phyloP scores from a whole-genome alignment of 768 basidiomycete genomes.

The Trametes gibbosa region DNA sequence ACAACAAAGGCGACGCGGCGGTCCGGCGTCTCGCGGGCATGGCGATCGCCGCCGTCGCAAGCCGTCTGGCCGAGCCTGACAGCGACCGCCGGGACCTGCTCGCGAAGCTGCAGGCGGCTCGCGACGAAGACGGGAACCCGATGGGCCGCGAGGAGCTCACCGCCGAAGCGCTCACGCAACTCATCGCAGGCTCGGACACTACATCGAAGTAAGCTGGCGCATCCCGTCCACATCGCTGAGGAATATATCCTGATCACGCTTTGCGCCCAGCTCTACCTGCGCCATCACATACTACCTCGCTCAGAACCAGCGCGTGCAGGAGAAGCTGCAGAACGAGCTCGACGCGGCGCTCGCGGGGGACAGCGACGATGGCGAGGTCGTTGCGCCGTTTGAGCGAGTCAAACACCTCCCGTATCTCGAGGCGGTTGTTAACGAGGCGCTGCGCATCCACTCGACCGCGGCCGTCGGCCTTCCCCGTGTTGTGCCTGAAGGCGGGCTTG shows the following conservation, averaged over 20 bases:
- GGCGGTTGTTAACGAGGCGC: constrained; percentile 83
- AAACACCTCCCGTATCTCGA: constrained; percentile 79
- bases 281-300: constrained; percentile 88
- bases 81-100: constrained; percentile 75
- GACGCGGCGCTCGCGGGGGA: constrained; percentile 52
- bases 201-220: constrained; percentile 76
- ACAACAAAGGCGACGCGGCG: constrained; percentile 58
- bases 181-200: constrained; percentile 92
- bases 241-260: neutral
- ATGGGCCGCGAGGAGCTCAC: constrained; percentile 84
- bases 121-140: constrained; percentile 75
- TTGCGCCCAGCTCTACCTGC: constrained; percentile 66
- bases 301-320: constrained; percentile 57
- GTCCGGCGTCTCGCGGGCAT: constrained; percentile 76
- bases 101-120: constrained; percentile 73
- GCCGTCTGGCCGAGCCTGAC: constrained; percentile 62
- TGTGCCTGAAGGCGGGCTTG: constrained; percentile 72
- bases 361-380: constrained; percentile 44
- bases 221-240: neutral
- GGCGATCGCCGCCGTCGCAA: constrained; percentile 61
- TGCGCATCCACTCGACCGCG: constrained; percentile 83
- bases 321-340: constrained; percentile 75
- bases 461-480: constrained; percentile 80
- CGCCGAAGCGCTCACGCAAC: constrained; percentile 83
- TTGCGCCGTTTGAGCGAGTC: constrained; percentile 62